Base-by-base conservation (phyloP, 345 rosid species). In the Ailanthus altissimus region DNA sequence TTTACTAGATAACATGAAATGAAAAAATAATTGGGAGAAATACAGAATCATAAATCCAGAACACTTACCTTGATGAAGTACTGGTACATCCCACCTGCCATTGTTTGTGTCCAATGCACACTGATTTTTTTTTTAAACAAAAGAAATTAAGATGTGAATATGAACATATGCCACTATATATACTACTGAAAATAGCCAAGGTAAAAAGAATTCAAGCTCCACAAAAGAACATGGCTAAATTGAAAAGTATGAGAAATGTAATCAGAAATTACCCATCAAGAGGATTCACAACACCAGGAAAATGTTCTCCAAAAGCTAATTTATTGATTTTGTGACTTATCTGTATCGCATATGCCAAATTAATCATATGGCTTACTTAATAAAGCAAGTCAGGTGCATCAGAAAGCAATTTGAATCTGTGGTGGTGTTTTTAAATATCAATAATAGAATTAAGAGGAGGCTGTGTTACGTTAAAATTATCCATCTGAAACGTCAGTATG, bases 261-360 rank as follows among this genome's bases (percentile, higher is more conserved):
- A 73, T 9, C 67, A 23, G 25, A 50, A 50, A 80, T 82, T 90
- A 93, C 98, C 89, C 85, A 73, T 96, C 98, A 80, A 96, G 99
- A 88, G 98, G 99, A 84, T 96, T 93, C 60, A 96, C 91, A 21
- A 87, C 93, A 23, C 98, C 98, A 28, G 99, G 99, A 74, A 90
- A 93, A 80, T 82, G 85, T 77, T 91, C 98, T 79, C 98, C 99
- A 77, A 84, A 96, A 73, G 93, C 73, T 64, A 96, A 88, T 81
- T 87, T 85, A 80, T 92, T 96, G 82, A 96, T 93, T 81, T 78
- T 87, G 85, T 93, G 98, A 87, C 95, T 96, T 85, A 93, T 83
- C 99, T 92, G 93, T 73, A 80, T 59, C 64, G 73, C 63, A 70
- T 25, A 16, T 43, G 25, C 59, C 2, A 45, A 74, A 72, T 73